Base-by-base conservation (phyloP, 805 yeast species). In the Candida vartiovaarae region DNA sequence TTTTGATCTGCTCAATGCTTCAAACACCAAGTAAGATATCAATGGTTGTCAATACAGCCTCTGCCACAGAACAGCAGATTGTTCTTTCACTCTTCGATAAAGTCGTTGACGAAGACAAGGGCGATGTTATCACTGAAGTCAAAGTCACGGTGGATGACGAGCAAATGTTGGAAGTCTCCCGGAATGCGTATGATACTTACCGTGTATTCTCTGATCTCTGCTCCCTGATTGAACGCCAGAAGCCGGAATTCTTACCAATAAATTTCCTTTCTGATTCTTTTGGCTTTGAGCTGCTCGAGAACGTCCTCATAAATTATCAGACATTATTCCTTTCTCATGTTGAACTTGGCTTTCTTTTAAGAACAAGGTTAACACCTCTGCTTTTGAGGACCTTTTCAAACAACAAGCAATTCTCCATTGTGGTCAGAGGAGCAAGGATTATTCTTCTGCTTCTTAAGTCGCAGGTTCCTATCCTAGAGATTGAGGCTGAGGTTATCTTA, bases 61-160 rank as follows among this genome's bases (percentile, higher is more conserved):
- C 87, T 40, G 99, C 98, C 2, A 88, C 98, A 3, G 72, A 89
- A 38, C 95, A 89, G 49, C 98, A 93, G 60, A 65, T 93, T 36
- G 73, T 89, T 37, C 78, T 84, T 32, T 77, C 84, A 29, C 75
- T 89, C 0, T 91, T 84, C 61, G 98, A 91, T 44, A 72, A 78
- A 56, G 72, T 78, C 38, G 50, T 59, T 15, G 67, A 63, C 4
- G 76, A 74, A 36, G 74, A 68, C 44, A 54, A 59, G 20, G 5
- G 15, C 23, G 44, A 46, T 2, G 36, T 38, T 3, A 53, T 55
- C 4, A 57, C 53, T 11, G 53, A 48, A 23, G 55, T 54, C 50
- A 65, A 62, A 8, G 78, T 77, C 0, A 61, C 67, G 2, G 57
- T 72, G 4, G 82, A 77, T 44, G 73, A 75, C 20, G 70, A 66